Evolutionary conservation across 805 yeast genomes (phyloP), one percentile per base, ranked within the genome.

Genomic region (Saccharomycopsis oosterbeekiorum): DNA sequence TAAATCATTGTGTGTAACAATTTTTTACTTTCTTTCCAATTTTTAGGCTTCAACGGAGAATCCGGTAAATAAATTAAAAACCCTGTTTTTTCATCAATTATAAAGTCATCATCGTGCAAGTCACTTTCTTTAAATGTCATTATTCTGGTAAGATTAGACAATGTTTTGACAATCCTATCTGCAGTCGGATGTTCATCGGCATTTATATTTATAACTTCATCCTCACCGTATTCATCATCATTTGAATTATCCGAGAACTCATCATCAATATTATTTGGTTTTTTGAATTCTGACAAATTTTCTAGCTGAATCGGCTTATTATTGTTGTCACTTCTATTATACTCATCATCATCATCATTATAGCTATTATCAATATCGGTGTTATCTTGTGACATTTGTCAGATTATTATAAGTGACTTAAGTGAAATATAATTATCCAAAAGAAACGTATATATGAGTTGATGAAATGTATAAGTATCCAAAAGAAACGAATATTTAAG

Each of bases 1-100:
- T 70, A 79, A 29, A 74, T 59, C 8, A 74, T 63, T 0, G 82
- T 78, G 55, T 79, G 79, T 21, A 65, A 34, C 12, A 71, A 63
- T 65, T 77, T 78, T 61, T 69, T 72, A 9, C 54, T 54, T 17
- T 61, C 40, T 1, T 73, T 24, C 80, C 80, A 77, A 62, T 76
- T 76, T 19, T 65, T 67, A 2, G 77, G 75, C 55, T 64, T 69
- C 59, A 58, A 15, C 78, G 81, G 10, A 64, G 53, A 47, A 8
- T 47, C 53, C 4, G 24, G 24, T 9, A 47, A 15, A 21, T 5
- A 47, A 10, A 24, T 26, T 4, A 47, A 14, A 24, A n/a, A 47
- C 24, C 53, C 53, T 9, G 53, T 24, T 24, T 47, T 47, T 47
- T 47, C 53, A 24, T 47, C n/a, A 24, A 47, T 47, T 15, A 21